Evolutionary conservation across 768 basidiomycete species (phyloP), one percentile per base, ranked within the genome.

Genomic region (Dendrothele bispora): DNA sequence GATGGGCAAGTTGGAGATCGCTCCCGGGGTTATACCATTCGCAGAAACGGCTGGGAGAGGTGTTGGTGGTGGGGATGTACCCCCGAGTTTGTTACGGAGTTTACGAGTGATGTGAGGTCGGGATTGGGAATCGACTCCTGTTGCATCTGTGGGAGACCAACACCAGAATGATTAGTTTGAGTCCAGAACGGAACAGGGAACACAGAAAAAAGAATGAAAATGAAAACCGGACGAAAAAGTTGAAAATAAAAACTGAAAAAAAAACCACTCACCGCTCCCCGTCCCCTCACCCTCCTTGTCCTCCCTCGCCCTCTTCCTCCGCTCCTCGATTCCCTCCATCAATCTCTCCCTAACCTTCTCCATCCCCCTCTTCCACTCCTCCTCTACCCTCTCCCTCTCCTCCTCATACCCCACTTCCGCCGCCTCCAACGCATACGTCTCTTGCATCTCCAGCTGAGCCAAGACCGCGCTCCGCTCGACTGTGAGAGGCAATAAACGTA

Each of bases 211-310:
- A n/a, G n/a, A n/a, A n/a, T n/a, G 37, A 25, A 28, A 40, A 7
- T 12, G 48, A 25, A 39, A 25, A 30, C 21, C 39, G 32, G 28
- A 42, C 39, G 37, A 30, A 25, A n/a, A 38, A 43, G 39, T 43
- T 30, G 44, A 25, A 24, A 10, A n/a, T n/a, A n/a, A n/a, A n/a
- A 40, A 7, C 5, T 14, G 22, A 8, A 40, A 18, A 43, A 27
- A 17, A 26, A 17, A 43, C 8, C 11, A 70, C 78, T 47, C 39
- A 84, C 81, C 86, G 44, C 82, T 83, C 34, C 80, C 74, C 14
- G 81, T 83, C n/a, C 87, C 89, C 56, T 93, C 91, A 51, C 89
- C 88, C 50, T 92, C 91, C 61, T 91, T 92, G 70, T 93, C 91
- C 52, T 93, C 91, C 43, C 91, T 71, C 24, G 91, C 91, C 50